A percentile compares a stretch with the other conserved stretches of the same genome.
These are phyloP conservation scores for Solanum hybrid DNA, from an alignment of 305 asterid genomes.

Conservation along the genomic window DNA sequence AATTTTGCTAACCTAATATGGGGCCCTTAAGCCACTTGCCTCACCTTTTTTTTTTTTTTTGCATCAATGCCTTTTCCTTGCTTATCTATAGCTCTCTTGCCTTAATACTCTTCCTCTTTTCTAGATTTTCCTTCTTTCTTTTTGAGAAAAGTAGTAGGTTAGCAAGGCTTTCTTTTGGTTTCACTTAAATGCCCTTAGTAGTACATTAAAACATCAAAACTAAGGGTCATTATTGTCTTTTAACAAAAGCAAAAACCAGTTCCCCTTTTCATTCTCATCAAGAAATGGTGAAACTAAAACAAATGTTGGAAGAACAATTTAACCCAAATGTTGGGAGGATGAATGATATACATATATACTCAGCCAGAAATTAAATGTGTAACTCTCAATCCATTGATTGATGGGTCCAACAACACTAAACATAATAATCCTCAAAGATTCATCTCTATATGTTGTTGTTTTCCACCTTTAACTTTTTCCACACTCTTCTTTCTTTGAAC, in stretches of 20 bases:
- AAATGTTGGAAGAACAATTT: neutral
- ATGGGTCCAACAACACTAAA: neutral
- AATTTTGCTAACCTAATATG: neutral
- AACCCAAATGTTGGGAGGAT: neutral
- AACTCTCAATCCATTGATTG: neutral
- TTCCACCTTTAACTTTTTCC: neutral
- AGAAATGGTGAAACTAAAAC: neutral
- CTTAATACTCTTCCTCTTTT: neutral
- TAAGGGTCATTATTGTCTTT: neutral
- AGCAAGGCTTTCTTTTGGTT: neutral
- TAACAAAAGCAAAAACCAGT: neutral
- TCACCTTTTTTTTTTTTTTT: neutral
- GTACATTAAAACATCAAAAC: neutral
- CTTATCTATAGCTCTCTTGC: neutral
- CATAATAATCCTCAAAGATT: conserved; percentile 7
- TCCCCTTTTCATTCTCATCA: neutral
- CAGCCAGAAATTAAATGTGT: neutral
- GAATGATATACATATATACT: neutral
- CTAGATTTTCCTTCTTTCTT: no score
- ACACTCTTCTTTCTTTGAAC: neutral
- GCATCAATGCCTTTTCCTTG: neutral
- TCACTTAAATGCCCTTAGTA: neutral
- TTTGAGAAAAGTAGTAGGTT: neutral
- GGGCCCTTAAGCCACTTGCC: neutral
- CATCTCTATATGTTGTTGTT: neutral